These are phyloP conservation scores for Pichia sp. DNA, from an alignment of 1,139 yeast species.

Conservation along the genomic window DNA sequence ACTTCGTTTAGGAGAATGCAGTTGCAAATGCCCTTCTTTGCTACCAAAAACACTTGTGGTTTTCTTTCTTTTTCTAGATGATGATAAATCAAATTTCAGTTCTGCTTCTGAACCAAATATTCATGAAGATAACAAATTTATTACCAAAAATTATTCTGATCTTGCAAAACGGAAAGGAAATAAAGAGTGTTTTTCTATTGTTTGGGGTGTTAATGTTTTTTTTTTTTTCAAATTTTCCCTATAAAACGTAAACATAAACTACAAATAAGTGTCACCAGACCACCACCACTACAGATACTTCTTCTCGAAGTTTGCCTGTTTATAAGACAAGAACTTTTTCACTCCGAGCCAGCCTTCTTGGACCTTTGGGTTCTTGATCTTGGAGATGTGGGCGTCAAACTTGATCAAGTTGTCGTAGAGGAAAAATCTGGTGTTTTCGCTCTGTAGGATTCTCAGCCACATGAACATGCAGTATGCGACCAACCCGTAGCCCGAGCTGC, in stretches of 20 bases:
- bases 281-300: conserved; percentile 18
- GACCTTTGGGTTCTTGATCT: conserved; percentile 44
- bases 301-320: conserved; percentile 29
- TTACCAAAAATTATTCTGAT: conserved; percentile 36
- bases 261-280: too few relatives aligned
- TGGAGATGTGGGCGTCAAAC: conserved; percentile 41
- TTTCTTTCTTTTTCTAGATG: conserved; percentile 33
- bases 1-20: conserved; percentile 3
- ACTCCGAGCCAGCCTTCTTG: conserved; percentile 40
- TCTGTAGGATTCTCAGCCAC: conserved; percentile 64
- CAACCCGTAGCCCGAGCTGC: conserved; percentile 65
- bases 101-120: conserved; percentile 75
- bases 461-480: conserved; percentile 52
- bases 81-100: conserved; percentile 65
- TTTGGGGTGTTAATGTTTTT: not conserved
- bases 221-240: not conserved
- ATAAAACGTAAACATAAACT: too few relatives aligned
- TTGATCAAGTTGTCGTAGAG: conserved; percentile 40
- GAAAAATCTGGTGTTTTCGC: conserved; percentile 45
- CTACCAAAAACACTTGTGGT: not conserved
- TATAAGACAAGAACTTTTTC: conserved; percentile 40
- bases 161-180: not conserved
- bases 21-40: not conserved
- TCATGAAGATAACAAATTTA: conserved; percentile 59
- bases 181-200: not conserved